phyloP scores from a whole-genome alignment of 2,329 filamentous ascomycete genomes.

The Colletotrichum endophyticum region DNA sequence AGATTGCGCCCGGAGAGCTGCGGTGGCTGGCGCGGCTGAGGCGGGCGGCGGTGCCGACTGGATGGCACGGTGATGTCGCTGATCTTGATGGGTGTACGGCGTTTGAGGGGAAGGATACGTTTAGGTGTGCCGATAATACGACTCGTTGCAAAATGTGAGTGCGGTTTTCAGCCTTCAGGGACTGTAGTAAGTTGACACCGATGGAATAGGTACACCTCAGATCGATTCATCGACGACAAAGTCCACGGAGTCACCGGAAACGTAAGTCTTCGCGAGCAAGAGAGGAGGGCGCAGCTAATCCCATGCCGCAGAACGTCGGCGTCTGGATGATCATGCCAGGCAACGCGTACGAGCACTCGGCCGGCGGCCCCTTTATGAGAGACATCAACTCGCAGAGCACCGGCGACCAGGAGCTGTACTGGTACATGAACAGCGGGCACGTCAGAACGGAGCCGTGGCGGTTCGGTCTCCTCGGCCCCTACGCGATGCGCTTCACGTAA shows the following conservation, averaged over 20 bases:
- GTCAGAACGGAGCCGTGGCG: constrained; percentile 59
- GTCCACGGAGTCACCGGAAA: constrained; percentile 49
- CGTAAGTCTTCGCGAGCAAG: constrained; percentile 18
- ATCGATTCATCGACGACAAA: constrained; percentile 65
- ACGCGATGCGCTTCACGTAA: constrained; percentile 58
- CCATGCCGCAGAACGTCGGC: constrained; percentile 29
- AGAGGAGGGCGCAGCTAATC: constrained; percentile 20
- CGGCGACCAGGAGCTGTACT: constrained; percentile 56
- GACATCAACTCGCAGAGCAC: constrained; percentile 65
- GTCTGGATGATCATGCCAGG: constrained; percentile 54
- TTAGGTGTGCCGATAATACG: constrained; percentile 23
- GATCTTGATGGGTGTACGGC: constrained; percentile 25
- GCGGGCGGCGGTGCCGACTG: constrained; percentile 22
- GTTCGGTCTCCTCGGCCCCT: constrained; percentile 64
- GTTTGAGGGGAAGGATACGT: constrained; percentile 20
- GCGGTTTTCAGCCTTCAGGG: not conserved
- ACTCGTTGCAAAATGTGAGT: constrained; percentile 14
- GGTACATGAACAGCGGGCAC: constrained; percentile 66
- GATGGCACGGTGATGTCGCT: constrained; percentile 25
- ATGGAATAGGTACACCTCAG: constrained; percentile 49
- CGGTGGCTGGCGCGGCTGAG: constrained; percentile 25
- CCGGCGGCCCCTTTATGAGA: constrained; percentile 61
- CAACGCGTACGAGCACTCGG: constrained; percentile 58
- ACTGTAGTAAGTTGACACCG: not conserved
- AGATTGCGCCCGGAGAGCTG: constrained; percentile 26